Base-by-base conservation (phyloP, 148 eudicot genomes). In the Amaranthus hypochondriacus region DNA sequence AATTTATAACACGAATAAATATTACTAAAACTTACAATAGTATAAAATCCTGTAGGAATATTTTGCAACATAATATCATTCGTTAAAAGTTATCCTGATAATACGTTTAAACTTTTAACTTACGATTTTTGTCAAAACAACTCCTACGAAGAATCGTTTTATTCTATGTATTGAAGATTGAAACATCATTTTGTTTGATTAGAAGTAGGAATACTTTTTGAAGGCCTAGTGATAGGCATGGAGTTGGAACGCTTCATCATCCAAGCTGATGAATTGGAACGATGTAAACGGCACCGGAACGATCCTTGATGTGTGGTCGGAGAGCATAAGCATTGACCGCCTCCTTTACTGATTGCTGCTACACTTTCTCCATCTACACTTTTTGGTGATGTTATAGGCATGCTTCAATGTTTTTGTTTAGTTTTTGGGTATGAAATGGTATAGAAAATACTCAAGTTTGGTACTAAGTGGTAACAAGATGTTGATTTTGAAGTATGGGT, bases 221-320 rank as follows among this genome's bases (percentile, higher is more conserved):
- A 14, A 44, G 75, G 52, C 76, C 75, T 78, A 4, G 55, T 43
- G 0, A 62, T 12, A 7, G 89, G 87, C 89, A 84, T 88, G 73
- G 89, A 89, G 13, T 84, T 84, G 14, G 91, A 87, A 42, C 88
- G 79, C 75, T 83, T 89, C 75, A 77, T 85, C 72, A 73, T 76
- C 82, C 85, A 82, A 2, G 82, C 44, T 2, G 72, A 21, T 0
- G 83, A 56, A 9, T 64, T 62, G 1, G 79, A 75, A 0, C 95
- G 84, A 66, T 90, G 95, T 74, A 84, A 83, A 62, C 85, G 81
- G 75, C 95, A 90, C 75, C 95, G 78, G 80, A 90, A 90, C 2
- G 95, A 90, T 0, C 95, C 95, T n/a, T 79, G 84, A 68, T 90
- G 95, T 5, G 87, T 90, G 12, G 95, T 90, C 4, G 95, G 95